phyloP scores from a whole-genome alignment of 2,329 filamentous ascomycete species.

The Escovopsis sp. region DNA sequence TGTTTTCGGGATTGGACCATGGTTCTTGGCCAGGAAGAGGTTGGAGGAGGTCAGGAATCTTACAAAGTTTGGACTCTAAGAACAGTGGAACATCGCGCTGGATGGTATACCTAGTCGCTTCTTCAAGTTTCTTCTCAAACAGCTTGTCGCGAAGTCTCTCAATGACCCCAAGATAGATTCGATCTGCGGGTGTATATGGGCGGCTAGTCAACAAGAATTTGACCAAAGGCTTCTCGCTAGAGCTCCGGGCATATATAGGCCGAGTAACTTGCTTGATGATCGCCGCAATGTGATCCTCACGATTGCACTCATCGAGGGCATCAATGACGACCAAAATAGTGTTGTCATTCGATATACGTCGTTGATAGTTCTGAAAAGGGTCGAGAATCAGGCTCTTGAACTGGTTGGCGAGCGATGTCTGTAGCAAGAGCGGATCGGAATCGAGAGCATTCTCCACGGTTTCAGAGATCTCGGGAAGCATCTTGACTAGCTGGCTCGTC shows the following conservation, averaged over 20 bases:
- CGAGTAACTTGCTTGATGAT: slow-evolving; percentile 13
- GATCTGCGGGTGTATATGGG: slow-evolving; percentile 18
- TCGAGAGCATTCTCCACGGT: neutral
- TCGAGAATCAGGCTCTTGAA: slow-evolving; percentile 5
- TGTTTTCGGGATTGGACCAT: neutral
- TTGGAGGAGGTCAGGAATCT: neutral
- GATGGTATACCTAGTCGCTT: neutral
- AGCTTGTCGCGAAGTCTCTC: neutral
- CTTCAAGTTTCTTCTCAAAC: neutral
- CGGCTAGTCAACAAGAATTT: slow-evolving; percentile 25
- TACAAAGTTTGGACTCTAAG: too few relatives aligned
- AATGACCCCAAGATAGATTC: slow-evolving; percentile 19
- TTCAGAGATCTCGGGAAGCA: slow-evolving; percentile 11
- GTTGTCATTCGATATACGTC: rapidly evolving
- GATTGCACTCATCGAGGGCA: slow-evolving; percentile 13
- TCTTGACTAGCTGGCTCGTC: slow-evolving; percentile 17
- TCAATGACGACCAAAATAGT: slow-evolving; percentile 20
- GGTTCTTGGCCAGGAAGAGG: neutral
- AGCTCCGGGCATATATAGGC: neutral
- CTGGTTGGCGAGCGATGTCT: slow-evolving; percentile 2
- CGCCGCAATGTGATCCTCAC: slow-evolving; percentile 13
- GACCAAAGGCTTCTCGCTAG: slow-evolving; percentile 7
- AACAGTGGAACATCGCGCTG: too few relatives aligned
- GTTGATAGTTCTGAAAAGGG: slow-evolving; percentile 1
- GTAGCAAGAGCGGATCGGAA: neutral